A percentile compares a stretch with the other conserved stretches of the same genome.
These are phyloP conservation scores for Aspergillus proliferans DNA, from an alignment of 2,329 filamentous ascomycete species.

Conservation along the genomic window DNA sequence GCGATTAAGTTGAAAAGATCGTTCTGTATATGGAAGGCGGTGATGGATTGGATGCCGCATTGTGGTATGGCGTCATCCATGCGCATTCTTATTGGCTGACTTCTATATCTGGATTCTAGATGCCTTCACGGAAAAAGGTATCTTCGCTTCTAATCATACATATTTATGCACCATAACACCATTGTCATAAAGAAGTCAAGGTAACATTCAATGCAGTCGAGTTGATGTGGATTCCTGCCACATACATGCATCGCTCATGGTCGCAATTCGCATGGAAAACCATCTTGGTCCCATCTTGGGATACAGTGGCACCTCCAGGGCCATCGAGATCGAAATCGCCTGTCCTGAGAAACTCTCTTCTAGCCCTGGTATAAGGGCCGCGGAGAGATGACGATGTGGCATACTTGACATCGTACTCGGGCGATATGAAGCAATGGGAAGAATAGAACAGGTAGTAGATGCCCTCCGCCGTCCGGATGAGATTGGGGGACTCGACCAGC, in stretches of 20 bases:
- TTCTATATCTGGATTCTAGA: not conserved
- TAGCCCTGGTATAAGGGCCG: constrained; percentile 30
- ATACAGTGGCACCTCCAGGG: constrained; percentile 23
- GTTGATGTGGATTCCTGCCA: constrained; percentile 17
- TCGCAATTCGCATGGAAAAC: constrained; percentile 26
- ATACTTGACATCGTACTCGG: constrained; percentile 54
- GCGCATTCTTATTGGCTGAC: constrained; percentile 4
- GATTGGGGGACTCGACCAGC: constrained; percentile 54
- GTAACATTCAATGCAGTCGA: constrained; percentile 1
- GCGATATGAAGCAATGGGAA: constrained; percentile 51
- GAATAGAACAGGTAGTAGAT: constrained; percentile 57
- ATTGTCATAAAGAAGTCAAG: constrained; percentile 1
- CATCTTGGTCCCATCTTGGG: constrained; percentile 19
- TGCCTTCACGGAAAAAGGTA: not conserved
- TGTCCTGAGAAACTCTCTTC: constrained; percentile 26
- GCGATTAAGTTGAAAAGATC: no score
- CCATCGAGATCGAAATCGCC: constrained; percentile 19
- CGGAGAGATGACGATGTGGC: constrained; percentile 40
- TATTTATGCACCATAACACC: not conserved
- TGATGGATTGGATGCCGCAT: not conserved
- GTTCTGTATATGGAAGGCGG: no score
- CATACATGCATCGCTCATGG: constrained; percentile 20
- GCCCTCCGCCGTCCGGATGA: constrained; percentile 32
- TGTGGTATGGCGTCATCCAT: constrained; percentile 9
- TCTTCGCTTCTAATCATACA: not conserved